Percentiles rank a stretch among this genome's conserved stretches.
Evolutionary conservation across 179 eudicot species (phyloP).

Genomic region (Silene noctiflora): DNA sequence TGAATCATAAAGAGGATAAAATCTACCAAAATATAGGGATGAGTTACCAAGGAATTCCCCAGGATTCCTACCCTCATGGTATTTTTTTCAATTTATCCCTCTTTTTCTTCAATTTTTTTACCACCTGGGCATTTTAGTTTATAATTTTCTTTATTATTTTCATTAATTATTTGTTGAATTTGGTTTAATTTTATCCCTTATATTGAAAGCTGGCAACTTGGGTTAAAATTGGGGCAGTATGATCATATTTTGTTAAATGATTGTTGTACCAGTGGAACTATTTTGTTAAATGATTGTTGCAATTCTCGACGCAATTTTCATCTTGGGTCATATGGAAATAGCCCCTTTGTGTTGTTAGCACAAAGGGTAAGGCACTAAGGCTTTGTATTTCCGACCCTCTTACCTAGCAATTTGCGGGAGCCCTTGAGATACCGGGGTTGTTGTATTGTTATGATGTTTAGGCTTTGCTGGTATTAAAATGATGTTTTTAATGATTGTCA

Average conservation of each 20-base stretch:
- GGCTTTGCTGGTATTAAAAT: background rate
- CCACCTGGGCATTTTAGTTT: background rate
- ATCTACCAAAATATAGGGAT: constrained; percentile 5
- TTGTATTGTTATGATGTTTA: background rate
- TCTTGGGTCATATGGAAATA: too few relatives aligned
- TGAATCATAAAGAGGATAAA: background rate
- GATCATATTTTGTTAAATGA: background rate
- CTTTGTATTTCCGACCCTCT: too few relatives aligned
- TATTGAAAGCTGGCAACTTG: background rate
- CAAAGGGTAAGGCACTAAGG: too few relatives aligned
- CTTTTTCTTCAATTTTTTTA: background rate
- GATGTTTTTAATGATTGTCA: constrained; percentile 12
- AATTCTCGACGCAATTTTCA: too few relatives aligned
- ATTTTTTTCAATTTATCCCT: background rate
- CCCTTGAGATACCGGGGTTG: too few relatives aligned
- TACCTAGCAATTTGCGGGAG: too few relatives aligned
- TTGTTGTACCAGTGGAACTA: background rate
- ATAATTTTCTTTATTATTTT: background rate
- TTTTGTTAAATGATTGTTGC: too few relatives aligned
- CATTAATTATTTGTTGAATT: too few relatives aligned
- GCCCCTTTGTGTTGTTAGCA: too few relatives aligned
- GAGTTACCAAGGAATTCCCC: constrained; percentile 16
- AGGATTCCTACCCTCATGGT: constrained; percentile 16
- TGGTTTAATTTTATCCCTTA: too few relatives aligned
- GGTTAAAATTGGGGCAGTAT: background rate